A percentile compares a stretch with the other conserved stretches of the same genome.
These are phyloP conservation scores for Ceratocystis papillata DNA, from an alignment of 2,329 filamentous ascomycete species.

Conservation along the genomic window DNA sequence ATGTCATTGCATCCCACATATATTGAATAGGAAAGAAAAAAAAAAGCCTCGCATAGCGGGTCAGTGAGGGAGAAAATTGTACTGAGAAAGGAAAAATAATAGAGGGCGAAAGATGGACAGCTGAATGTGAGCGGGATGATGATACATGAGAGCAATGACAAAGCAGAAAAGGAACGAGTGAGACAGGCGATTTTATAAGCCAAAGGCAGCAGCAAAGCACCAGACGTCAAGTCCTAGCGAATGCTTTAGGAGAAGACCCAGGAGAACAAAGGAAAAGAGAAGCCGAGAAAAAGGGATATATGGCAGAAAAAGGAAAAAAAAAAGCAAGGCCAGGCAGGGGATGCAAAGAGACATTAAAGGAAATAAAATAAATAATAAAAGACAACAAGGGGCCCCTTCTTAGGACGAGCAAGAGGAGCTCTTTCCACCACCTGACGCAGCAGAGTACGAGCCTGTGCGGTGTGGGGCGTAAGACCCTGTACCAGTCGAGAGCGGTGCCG, in stretches of 20 bases:
- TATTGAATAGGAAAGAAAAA: background rate
- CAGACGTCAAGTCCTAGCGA: background rate
- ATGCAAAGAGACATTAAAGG: conserved; percentile 3
- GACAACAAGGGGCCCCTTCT: background rate
- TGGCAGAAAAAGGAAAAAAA: background rate
- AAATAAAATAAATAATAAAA: background rate
- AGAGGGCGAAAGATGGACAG: background rate
- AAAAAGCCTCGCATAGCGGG: background rate
- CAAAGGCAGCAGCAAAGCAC: background rate
- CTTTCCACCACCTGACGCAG: background rate
- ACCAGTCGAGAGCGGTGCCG: background rate
- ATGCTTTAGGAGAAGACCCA: background rate
- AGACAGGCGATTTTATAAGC: background rate
- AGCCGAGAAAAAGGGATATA: background rate
- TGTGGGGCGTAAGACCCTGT: background rate
- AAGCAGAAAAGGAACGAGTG: background rate
- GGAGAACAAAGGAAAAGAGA: background rate
- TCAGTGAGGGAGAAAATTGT: background rate
- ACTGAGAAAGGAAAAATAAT: background rate
- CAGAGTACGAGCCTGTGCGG: background rate
- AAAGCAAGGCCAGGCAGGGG: background rate
- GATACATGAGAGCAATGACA: background rate
- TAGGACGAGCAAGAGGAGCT: background rate
- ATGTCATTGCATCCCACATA: conserved; percentile 1
- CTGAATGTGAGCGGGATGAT: background rate